Base-by-base conservation (phyloP, 78 protist species). In the slime mould (Dictyostelium discoideum) region DNA sequence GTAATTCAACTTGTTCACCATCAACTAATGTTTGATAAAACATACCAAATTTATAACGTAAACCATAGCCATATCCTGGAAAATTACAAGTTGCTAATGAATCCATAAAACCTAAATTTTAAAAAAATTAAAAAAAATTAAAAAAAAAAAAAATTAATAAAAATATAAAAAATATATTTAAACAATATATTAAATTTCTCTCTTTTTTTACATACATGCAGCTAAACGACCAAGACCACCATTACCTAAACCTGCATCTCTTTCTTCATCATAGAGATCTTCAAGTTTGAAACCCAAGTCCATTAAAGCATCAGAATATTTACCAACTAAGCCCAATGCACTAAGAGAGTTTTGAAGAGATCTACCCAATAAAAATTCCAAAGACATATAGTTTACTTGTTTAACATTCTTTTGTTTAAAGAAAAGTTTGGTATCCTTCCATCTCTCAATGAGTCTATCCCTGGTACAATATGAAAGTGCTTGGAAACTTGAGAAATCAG, bases 211-310 rank as follows among this genome's bases (percentile, higher is more conserved):
- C 46, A 42, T 42, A 85, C 99, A 99, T 3, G 99, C 99, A n/a
- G 99, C 99, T 7, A 97, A 74, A 42, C 98, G 93, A 63, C 97
- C 99, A n/a, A 98, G 97, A 50, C 99, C 99, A 7, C 99, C 99
- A 94, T 99, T 98, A 79, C 99, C 99, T 9, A 99, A 97, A 50
- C 98, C 99, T 0, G 99, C 99, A 65, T 99, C 99, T 22, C 76
- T 82, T 92, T 99, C 99, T 81, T 97, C 94, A 80, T 94, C 98
- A 14, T 92, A 85, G n/a, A 98, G 87, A 22, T 96, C 97, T 86
- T 98, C 99, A 10, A 97, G 29, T 37, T 67, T 18, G 37, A 44
- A 82, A 1, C 98, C 98, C 11, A 97, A 86, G 3, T 96, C 93
- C 54, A 13, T 50, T 16, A 97, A 46, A n/a, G 98, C 97, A 39